Conservation (phyloP, 164 flowering plant species). For the Aristolochia contorta region DNA sequence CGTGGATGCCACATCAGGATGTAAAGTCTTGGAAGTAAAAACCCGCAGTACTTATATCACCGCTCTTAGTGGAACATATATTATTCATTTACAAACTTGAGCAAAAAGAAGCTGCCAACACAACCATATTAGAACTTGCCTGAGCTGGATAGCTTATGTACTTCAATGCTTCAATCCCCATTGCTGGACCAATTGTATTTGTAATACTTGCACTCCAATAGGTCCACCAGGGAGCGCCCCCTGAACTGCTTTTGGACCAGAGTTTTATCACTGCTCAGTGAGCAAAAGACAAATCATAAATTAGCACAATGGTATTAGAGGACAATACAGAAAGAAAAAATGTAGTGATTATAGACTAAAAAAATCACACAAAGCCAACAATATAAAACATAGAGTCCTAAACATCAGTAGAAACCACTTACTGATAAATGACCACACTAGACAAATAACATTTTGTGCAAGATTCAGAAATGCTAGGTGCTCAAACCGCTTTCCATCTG, state of each 20-base stretch:
- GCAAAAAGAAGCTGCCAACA: neutral
- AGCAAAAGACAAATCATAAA: neutral
- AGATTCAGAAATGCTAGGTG: slow-evolving; percentile 90
- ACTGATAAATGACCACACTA: slow-evolving; percentile 91
- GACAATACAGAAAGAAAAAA: no score
- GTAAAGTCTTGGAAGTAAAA: no score
- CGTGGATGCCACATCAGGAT: no score
- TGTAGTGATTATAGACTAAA: neutral
- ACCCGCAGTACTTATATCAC: no score
- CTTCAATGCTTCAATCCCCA: slow-evolving; percentile 98
- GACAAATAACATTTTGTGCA: slow-evolving; percentile 90
- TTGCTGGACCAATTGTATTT: slow-evolving; percentile 95
- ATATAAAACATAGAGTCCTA: neutral
- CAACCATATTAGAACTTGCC: slow-evolving; percentile 27
- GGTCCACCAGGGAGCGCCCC: slow-evolving; percentile 96
- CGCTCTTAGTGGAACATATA: no score
- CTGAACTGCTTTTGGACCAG: slow-evolving; percentile 60
- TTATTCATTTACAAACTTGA: neutral
- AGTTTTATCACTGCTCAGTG: slow-evolving; percentile 59
- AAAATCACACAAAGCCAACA: neutral
- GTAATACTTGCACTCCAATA: slow-evolving; percentile 98
- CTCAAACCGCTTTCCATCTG: slow-evolving; percentile 78
- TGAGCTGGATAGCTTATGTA: slow-evolving; percentile 98
- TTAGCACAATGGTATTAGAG: neutral
- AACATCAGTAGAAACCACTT: slow-evolving; percentile 23